Conservation (phyloP, 441 rosid genomes). For the Brassica balearica region DNA sequence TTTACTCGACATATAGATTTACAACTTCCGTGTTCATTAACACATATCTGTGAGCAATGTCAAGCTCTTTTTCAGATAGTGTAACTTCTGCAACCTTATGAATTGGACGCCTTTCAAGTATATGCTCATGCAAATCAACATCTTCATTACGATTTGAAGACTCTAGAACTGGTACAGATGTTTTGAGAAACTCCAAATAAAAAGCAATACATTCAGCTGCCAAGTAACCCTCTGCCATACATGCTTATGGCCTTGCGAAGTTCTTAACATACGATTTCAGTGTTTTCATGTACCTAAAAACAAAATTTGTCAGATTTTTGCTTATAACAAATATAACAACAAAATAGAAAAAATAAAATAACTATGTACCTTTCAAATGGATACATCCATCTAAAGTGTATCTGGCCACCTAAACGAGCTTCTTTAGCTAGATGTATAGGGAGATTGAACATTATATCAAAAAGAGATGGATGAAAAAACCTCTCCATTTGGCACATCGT, state of each 20-base stretch:
- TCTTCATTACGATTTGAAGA: constrained; percentile 9
- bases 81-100: background rate
- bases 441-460: background rate
- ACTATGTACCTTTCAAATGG: constrained; percentile 3
- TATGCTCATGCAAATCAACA: background rate
- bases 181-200: constrained; percentile 1
- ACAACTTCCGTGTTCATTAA: background rate
- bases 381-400: background rate
- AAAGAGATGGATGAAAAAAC: background rate
- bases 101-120: background rate
- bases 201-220: constrained; percentile 2
- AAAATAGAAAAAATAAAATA: background rate
- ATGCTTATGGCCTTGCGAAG: constrained; percentile 5
- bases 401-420: background rate
- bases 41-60: constrained; percentile 1
- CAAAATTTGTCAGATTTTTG: background rate
- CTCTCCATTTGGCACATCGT: background rate
- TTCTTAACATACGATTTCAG: background rate
- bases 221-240: background rate
- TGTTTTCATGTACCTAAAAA: background rate
- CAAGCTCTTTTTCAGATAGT: constrained; percentile 6
- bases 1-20: background rate
- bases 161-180: constrained; percentile 7
- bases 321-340: background rate
- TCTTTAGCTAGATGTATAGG: background rate